These are phyloP conservation scores for Cystobasidium onofrii DNA, from an alignment of 768 basidiomycete genomes.

Conservation along the genomic window DNA sequence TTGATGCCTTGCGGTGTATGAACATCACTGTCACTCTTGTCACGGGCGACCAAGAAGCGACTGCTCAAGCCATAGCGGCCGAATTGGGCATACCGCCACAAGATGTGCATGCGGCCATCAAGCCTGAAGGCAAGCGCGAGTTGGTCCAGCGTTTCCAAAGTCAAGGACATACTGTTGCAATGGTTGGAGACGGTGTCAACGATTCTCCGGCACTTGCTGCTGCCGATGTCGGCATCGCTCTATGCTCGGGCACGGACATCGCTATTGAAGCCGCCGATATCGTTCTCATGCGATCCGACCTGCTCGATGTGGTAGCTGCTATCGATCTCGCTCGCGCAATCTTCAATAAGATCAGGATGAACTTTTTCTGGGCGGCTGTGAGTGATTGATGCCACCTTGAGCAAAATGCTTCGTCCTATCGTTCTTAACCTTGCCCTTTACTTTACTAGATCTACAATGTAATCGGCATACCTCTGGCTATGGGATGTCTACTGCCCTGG, in stretches of 20 bases:
- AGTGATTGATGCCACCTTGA: conserved; percentile 49
- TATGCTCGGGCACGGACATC: conserved; percentile 91
- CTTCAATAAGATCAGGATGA: conserved; percentile 80
- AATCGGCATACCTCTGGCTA: conserved; percentile 74
- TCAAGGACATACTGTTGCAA: conserved; percentile 60
- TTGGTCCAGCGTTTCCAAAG: conserved; percentile 70
- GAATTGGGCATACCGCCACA: conserved; percentile 78
- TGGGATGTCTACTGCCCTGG: conserved; percentile 89
- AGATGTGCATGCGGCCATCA: conserved; percentile 83
- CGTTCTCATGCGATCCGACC: conserved; percentile 92
- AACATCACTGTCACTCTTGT: conserved; percentile 87
- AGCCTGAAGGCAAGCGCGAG: conserved; percentile 87
- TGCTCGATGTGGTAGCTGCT: conserved; percentile 94
- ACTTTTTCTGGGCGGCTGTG: conserved; percentile 90
- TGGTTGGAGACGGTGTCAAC: conserved; percentile 99
- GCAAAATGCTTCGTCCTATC: background rate
- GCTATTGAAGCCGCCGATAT: conserved; percentile 98
- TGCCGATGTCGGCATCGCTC: conserved; percentile 89
- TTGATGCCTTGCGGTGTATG: conserved; percentile 72
- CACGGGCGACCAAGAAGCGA: conserved; percentile 81
- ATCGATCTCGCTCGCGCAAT: conserved; percentile 81
- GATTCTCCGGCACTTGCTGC: conserved; percentile 96
- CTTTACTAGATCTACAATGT: conserved; percentile 38
- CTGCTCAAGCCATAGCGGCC: conserved; percentile 77
- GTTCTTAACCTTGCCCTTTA: background rate